Percentiles rank a stretch among this genome's conserved stretches.
phyloP scores from a whole-genome alignment of 2,329 filamentous ascomycete genomes.

The Aspergillus luchuensis region DNA sequence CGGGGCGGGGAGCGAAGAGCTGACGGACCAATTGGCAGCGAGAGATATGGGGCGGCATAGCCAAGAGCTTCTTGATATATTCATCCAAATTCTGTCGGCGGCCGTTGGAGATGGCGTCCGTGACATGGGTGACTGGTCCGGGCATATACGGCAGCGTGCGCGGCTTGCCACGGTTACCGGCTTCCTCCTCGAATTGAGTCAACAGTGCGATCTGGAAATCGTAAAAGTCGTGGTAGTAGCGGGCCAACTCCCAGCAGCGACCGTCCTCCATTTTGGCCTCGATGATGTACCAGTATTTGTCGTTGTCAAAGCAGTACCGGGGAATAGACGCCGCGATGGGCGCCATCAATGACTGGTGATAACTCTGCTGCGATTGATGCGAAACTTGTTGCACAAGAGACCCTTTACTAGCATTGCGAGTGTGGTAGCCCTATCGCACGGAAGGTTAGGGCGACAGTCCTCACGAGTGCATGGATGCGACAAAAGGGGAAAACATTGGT shows the following conservation, averaged over 20 bases:
- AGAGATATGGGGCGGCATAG: slow-evolving; percentile 80
- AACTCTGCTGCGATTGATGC: slow-evolving; percentile 49
- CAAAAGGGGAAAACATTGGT: neutral
- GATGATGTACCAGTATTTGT: slow-evolving; percentile 99
- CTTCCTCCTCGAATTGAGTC: slow-evolving; percentile 87
- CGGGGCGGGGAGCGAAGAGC: slow-evolving; percentile 86
- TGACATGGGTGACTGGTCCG: slow-evolving; percentile 94
- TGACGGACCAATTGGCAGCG: slow-evolving; percentile 81
- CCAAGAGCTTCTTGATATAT: slow-evolving; percentile 89
- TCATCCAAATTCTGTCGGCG: slow-evolving; percentile 90
- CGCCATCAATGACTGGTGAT: slow-evolving; percentile 62
- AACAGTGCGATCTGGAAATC: slow-evolving; percentile 96
- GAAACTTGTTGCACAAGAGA: slow-evolving; percentile 36
- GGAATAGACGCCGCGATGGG: slow-evolving; percentile 84
- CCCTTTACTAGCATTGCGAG: slow-evolving; percentile 43
- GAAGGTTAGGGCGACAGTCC: slow-evolving; percentile 6
- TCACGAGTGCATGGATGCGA: neutral
- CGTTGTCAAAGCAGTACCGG: slow-evolving; percentile 91
- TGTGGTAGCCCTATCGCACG: slow-evolving; percentile 36
- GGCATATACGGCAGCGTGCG: slow-evolving; percentile 96
- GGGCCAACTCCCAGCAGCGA: slow-evolving; percentile 85
- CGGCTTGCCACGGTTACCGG: slow-evolving; percentile 79
- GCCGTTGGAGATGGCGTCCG: slow-evolving; percentile 94
- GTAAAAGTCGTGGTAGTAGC: slow-evolving; percentile 98
- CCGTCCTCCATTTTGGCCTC: slow-evolving; percentile 89